Evolutionary conservation across 768 basidiomycete genomes (phyloP).

Genomic region (Naematelia aurantialba): DNA sequence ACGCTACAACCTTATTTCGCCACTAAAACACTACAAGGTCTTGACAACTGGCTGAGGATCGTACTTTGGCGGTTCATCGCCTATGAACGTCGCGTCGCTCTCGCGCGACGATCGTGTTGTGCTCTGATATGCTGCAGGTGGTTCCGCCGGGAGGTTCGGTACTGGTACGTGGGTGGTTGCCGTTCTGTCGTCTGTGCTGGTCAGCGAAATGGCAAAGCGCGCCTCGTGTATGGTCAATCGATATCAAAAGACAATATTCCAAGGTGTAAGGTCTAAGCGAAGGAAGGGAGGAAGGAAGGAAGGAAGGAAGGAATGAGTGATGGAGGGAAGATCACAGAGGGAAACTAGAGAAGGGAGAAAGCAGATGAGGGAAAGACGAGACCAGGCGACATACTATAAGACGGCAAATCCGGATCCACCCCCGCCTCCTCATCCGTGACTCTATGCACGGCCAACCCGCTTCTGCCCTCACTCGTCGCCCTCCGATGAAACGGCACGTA

Average conservation of each 20-base stretch:
- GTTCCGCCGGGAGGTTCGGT: neutral
- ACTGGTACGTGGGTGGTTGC: neutral
- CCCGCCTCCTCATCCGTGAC: slow-evolving; percentile 4
- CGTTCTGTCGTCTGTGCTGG: slow-evolving; percentile 1
- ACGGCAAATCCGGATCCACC: slow-evolving; percentile 15
- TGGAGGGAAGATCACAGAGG: no score
- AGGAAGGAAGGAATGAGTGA: no score
- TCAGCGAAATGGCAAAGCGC: slow-evolving; percentile 1
- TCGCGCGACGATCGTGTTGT: neutral
- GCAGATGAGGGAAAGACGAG: neutral
- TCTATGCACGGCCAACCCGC: slow-evolving; percentile 2
- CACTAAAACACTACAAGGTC: slow-evolving; percentile 1
- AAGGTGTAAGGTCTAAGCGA: no score
- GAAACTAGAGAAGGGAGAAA: neutral
- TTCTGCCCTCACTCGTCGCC: slow-evolving; percentile 1
- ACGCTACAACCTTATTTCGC: neutral
- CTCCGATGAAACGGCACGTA: slow-evolving; percentile 9
- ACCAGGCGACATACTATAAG: slow-evolving; percentile 16
- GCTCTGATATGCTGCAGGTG: neutral
- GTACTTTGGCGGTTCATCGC: slow-evolving; percentile 11
- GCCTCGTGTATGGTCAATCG: slow-evolving; percentile 10
- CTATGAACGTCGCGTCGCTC: neutral
- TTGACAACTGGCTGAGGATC: slow-evolving; percentile 2
- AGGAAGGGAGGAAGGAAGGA: no score
- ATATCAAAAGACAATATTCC: no score